Evolutionary conservation across 345 rosid genomes (phyloP), one percentile per base, ranked within the genome.

Genomic region (Hibiscus tridactylites): DNA sequence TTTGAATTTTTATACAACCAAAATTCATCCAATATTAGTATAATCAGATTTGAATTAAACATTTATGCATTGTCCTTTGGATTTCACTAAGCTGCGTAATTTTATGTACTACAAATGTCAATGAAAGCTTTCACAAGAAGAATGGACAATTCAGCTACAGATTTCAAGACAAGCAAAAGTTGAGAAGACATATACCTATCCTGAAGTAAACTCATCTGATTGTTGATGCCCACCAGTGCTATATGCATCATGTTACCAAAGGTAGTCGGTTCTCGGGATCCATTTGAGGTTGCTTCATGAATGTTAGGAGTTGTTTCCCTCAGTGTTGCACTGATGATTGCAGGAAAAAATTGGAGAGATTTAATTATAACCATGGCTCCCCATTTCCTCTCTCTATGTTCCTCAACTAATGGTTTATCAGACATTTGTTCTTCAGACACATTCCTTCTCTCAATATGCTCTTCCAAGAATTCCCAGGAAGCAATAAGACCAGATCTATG

Each of bases 311-410:
- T 75, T 56, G 97, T 85, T 86, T 96, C 99, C 74, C 76, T 84
- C 73, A 96, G 52, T 67, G 97, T 90, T 46, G 97, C 90, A 85
- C 72, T 83, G 67, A 96, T 71, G 35, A 78, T 91, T 68, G 88
- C 82, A 6, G 94, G 90, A 79, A 96, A 88, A 77, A 87, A 79
- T 70, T 96, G 99, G 74, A 96, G 91, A 53, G 98, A 90, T 83
- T 91, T 96, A 60, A 89, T 96, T 72, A 92, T 89, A 78, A 92
- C 98, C 99, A 96, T 96, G 72, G 92, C 91, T 76, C 99, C 99
- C 98, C 98, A 92, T 77, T 91, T 92, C 81, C 78, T 85, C 78
- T 90, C 87, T 68, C 88, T 79, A 76, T 81, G 91, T 80, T 86
- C 89, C 85, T 88, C 92, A 82, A 88, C 88, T 62, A 79, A 63